These are phyloP conservation scores for Suhomyces atakaporum DNA, from an alignment of 1,139 yeast species.

Conservation along the genomic window DNA sequence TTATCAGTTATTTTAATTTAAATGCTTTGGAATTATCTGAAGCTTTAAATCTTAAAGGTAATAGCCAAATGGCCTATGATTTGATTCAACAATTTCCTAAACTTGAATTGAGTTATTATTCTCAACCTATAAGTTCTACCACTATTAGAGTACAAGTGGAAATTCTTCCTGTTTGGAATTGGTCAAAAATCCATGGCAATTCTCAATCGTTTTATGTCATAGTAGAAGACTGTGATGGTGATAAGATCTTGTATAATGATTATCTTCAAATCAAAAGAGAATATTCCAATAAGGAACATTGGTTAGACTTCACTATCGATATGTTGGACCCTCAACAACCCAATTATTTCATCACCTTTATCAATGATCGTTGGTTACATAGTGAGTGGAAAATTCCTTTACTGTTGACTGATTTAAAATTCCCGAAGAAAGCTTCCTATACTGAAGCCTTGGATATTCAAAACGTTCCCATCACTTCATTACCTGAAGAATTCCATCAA, in stretches of 20 bases:
- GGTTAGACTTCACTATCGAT: slow-evolving; percentile 67
- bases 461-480: slow-evolving; percentile 47
- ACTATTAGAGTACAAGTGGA: slow-evolving; percentile 67
- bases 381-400: slow-evolving; percentile 68
- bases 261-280: slow-evolving; percentile 52
- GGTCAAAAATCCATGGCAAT: slow-evolving; percentile 72
- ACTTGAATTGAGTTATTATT: slow-evolving; percentile 54
- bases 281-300: slow-evolving; percentile 53
- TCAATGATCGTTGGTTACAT: slow-evolving; percentile 86
- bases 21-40: slow-evolving; percentile 78
- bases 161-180: slow-evolving; percentile 69
- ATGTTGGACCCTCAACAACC: slow-evolving; percentile 67
- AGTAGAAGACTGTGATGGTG: slow-evolving; percentile 87
- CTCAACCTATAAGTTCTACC: slow-evolving; percentile 77
- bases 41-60: slow-evolving; percentile 71
- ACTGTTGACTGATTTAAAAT: slow-evolving; percentile 50
- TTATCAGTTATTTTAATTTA: slow-evolving; percentile 72
- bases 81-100: slow-evolving; percentile 74
- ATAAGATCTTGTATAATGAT: slow-evolving; percentile 62
- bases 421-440: slow-evolving; percentile 72
- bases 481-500: slow-evolving; percentile 49
- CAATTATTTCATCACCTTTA: slow-evolving; percentile 66
- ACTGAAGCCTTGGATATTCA: slow-evolving; percentile 55
- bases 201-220: slow-evolving; percentile 67
- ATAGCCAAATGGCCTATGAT: slow-evolving; percentile 63